phyloP scores from a whole-genome alignment of 129 eudicot genomes.

The Flaveria ramosissima region DNA sequence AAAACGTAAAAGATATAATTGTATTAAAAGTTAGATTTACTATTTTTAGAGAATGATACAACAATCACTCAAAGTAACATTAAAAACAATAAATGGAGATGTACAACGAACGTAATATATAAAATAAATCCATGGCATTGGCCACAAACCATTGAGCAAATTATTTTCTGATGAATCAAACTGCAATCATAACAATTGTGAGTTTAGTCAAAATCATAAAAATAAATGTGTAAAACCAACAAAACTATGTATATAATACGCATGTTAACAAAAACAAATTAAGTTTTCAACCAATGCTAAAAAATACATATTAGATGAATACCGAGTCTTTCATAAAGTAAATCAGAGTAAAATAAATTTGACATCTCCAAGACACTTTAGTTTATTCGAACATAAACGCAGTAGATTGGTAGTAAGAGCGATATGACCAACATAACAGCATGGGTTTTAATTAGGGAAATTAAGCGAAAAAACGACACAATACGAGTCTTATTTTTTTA shows the following conservation, averaged over 20 bases:
- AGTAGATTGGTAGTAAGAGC: constrained; percentile 17
- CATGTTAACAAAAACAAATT: constrained; percentile 7
- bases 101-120: too few species aligned
- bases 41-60: too few species aligned
- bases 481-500: constrained; percentile 29
- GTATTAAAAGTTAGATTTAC: too few species aligned
- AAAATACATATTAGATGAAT: background rate
- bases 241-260: background rate
- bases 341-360: background rate
- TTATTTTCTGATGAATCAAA: background rate
- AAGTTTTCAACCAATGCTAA: background rate
- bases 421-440: constrained; percentile 16
- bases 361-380: constrained; percentile 18
- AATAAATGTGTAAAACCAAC: background rate
- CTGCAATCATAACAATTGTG: background rate
- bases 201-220: background rate
- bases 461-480: constrained; percentile 1
- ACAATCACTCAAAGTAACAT: too few species aligned
- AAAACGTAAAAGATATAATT: too few species aligned
- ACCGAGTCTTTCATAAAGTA: background rate
- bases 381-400: constrained; percentile 33
- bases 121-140: too few species aligned
- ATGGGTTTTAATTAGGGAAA: constrained; percentile 13
- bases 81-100: too few species aligned
- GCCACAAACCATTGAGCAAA: background rate